phyloP scores from a whole-genome alignment of 805 yeast genomes.

The Suhomyces sp. region DNA sequence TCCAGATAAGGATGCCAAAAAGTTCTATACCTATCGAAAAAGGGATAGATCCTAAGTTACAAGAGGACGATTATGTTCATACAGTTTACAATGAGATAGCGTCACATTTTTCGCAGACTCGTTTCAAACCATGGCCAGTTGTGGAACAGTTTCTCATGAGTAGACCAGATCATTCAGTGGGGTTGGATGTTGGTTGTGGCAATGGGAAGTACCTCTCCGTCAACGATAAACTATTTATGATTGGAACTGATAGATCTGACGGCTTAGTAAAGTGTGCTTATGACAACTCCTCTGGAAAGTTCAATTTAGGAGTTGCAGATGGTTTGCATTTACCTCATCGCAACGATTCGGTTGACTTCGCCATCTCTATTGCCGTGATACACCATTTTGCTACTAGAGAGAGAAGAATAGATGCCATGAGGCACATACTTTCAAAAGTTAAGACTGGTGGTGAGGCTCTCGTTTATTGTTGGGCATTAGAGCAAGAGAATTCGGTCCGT shows the following conservation, averaged over 20 bases:
- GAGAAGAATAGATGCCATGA: slow-evolving; percentile 74
- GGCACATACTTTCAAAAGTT: slow-evolving; percentile 61
- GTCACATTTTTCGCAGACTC: slow-evolving; percentile 84
- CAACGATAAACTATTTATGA: slow-evolving; percentile 61
- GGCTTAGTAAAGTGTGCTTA: slow-evolving; percentile 67
- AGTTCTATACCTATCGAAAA: slow-evolving; percentile 29
- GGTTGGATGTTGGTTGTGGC: slow-evolving; percentile 95
- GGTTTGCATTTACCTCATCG: slow-evolving; percentile 56
- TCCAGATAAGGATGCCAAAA: slow-evolving; percentile 24
- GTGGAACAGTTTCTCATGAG: slow-evolving; percentile 66
- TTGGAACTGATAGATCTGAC: slow-evolving; percentile 74
- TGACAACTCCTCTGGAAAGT: slow-evolving; percentile 33
- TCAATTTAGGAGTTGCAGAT: slow-evolving; percentile 75
- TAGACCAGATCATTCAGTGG: slow-evolving; percentile 57
- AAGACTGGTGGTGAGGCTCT: slow-evolving; percentile 63
- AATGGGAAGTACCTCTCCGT: slow-evolving; percentile 87
- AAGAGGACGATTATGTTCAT: slow-evolving; percentile 81
- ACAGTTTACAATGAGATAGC: slow-evolving; percentile 93
- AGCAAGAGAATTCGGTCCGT: slow-evolving; percentile 81
- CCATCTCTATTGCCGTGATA: slow-evolving; percentile 90
- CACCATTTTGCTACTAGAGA: slow-evolving; percentile 90
- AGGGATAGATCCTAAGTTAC: slow-evolving; percentile 45
- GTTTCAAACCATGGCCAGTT: slow-evolving; percentile 98
- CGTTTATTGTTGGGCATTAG: slow-evolving; percentile 95
- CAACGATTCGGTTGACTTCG: slow-evolving; percentile 62